Evolutionary conservation across 2,329 filamentous ascomycete species (phyloP).

Genomic region (Colletotrichum agaves): DNA sequence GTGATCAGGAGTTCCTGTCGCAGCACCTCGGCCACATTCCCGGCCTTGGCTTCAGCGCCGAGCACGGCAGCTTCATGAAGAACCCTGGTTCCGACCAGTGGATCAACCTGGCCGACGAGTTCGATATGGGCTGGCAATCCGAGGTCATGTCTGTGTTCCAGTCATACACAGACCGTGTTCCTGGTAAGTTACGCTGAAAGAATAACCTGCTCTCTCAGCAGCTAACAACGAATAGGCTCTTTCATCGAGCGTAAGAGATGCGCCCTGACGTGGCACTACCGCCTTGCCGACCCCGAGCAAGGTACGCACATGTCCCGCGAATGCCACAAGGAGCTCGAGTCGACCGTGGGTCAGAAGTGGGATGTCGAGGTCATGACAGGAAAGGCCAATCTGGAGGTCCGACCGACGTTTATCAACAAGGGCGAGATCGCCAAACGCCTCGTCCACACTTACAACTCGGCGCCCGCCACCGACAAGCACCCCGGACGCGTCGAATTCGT

Average conservation of each 20-base stretch:
- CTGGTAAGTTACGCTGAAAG: constrained; percentile 64
- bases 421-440: constrained; percentile 91
- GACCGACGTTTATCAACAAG: constrained; percentile 98
- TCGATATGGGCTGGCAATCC: constrained; percentile 92
- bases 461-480: constrained; percentile 54
- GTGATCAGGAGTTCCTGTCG: constrained; percentile 90
- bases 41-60: constrained; percentile 91
- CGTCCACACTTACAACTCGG: constrained; percentile 75
- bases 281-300: constrained; percentile 87
- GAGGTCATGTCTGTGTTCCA: constrained; percentile 88
- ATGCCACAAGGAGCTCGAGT: constrained; percentile 84
- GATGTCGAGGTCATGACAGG: constrained; percentile 97
- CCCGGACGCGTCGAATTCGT: constrained; percentile 80
- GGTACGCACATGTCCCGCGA: constrained; percentile 82
- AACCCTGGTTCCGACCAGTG: constrained; percentile 80
- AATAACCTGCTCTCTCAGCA: too few relatives aligned
- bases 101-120: constrained; percentile 87
- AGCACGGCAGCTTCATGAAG: constrained; percentile 96
- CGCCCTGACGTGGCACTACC: constrained; percentile 97
- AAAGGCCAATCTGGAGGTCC: constrained; percentile 96
- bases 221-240: constrained; percentile 66
- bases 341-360: constrained; percentile 79
- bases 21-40: constrained; percentile 93
- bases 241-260: constrained; percentile 96
- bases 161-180: constrained; percentile 86